phyloP scores from a whole-genome alignment of 257 asterid genomes.

The Gentiana straminea region DNA sequence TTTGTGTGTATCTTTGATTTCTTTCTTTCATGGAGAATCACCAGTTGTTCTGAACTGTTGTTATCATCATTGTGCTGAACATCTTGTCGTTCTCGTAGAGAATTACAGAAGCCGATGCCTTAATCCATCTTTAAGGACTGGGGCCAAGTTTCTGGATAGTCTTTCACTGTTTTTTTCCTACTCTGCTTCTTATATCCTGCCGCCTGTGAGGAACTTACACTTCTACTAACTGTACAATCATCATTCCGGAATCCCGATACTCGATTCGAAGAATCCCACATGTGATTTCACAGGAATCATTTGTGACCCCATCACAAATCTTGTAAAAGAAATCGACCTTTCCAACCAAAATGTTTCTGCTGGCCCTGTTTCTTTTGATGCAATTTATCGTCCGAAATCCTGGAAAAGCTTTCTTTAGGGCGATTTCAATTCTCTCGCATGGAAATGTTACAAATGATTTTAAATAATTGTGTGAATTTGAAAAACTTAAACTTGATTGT shows the following conservation, averaged over 20 bases:
- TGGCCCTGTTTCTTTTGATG: conserved; percentile 24
- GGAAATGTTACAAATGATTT: conserved; percentile 32
- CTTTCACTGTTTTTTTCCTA: conserved; percentile 15
- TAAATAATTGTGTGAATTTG: conserved; percentile 39
- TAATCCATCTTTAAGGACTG: too few species aligned
- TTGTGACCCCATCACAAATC: conserved; percentile 32
- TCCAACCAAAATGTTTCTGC: conserved; percentile 45
- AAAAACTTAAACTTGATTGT: conserved; percentile 53
- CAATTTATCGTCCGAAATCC: conserved; percentile 37
- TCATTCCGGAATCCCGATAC: conserved; percentile 33
- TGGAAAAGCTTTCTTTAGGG: conserved; percentile 60
- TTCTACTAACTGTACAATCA: conserved; percentile 46
- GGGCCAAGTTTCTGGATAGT: conserved; percentile 10
- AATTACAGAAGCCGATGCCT: too few species aligned
- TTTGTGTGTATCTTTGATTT: too few species aligned
- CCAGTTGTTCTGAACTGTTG: too few species aligned
- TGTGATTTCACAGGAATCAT: conserved; percentile 55
- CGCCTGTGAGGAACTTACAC: conserved; percentile 43
- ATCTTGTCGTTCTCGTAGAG: too few species aligned
- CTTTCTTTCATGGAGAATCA: too few species aligned
- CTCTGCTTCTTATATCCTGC: conserved; percentile 24
- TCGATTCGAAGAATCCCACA: conserved; percentile 3
- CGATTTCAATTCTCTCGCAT: conserved; percentile 28
- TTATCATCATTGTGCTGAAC: too few species aligned
- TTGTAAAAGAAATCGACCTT: conserved; percentile 55